phyloP scores from a whole-genome alignment of 225 moss, liverwort and hornwort genomes.

The Sphagnum contortum region DNA sequence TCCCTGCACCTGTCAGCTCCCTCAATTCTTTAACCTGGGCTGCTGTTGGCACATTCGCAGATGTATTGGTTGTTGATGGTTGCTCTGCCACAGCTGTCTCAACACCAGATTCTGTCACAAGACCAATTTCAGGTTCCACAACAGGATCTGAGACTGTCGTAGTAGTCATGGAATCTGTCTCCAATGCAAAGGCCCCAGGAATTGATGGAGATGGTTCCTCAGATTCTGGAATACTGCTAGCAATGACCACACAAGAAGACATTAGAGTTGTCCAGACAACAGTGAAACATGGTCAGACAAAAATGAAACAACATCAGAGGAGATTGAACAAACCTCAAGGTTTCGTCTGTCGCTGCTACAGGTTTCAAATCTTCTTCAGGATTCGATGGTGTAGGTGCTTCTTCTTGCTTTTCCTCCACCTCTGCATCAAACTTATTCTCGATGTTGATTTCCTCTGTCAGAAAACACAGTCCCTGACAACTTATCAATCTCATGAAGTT shows the following conservation, averaged over 20 bases:
- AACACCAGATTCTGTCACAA: constrained; percentile 2
- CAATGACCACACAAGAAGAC: background rate
- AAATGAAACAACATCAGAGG: too few species aligned
- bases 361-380: background rate
- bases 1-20: constrained; percentile 84
- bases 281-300: too few species aligned
- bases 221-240: background rate
- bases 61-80: constrained; percentile 2
- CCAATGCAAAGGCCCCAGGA: background rate
- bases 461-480: background rate
- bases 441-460: constrained; percentile 8
- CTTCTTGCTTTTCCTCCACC: constrained; percentile 4
- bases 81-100: constrained; percentile 2
- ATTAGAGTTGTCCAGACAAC: too few species aligned
- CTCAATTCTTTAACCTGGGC: constrained; percentile 70
- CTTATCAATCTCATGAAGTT: too few species aligned
- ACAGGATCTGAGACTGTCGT: background rate
- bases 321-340: too few species aligned
- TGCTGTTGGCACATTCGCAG: constrained; percentile 30
- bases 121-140: background rate
- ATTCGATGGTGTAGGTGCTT: background rate
- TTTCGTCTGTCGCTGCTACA: background rate
- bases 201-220: constrained; percentile 3
- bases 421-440: constrained; percentile 5
- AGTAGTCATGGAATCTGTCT: background rate